A percentile compares a stretch with the other conserved stretches of the same genome.
These are phyloP conservation scores for Orbilia brochopaga DNA, from an alignment of 2,329 filamentous ascomycete genomes.

Conservation along the genomic window DNA sequence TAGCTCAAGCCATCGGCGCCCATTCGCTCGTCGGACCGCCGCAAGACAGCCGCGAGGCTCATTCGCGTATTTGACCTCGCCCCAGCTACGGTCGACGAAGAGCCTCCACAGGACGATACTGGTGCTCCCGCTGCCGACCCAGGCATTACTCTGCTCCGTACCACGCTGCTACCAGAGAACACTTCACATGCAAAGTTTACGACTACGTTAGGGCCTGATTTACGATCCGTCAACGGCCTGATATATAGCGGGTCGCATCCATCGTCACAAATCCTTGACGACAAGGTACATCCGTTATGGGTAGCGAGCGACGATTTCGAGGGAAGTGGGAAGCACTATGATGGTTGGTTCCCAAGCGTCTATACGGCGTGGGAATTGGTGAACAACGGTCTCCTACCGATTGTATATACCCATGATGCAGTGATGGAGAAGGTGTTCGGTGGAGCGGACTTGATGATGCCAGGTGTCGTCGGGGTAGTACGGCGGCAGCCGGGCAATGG, in stretches of 20 bases:
- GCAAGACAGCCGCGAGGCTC: conserved; percentile 71
- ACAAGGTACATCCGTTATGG: conserved; percentile 66
- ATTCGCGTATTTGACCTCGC: conserved; percentile 65
- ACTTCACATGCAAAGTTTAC: conserved; percentile 69
- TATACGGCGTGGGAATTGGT: conserved; percentile 71
- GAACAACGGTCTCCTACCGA: conserved; percentile 64
- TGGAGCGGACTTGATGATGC: conserved; percentile 73
- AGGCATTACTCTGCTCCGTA: conserved; percentile 58
- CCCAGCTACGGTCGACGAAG: conserved; percentile 9
- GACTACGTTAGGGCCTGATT: conserved; percentile 68
- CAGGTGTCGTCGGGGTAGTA: conserved; percentile 67
- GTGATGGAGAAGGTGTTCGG: conserved; percentile 69
- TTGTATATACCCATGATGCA: conserved; percentile 69
- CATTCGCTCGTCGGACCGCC: conserved; percentile 70
- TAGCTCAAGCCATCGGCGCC: conserved; percentile 72
- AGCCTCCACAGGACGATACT: conserved; percentile 44
- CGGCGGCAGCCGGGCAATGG: conserved; percentile 52
- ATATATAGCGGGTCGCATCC: conserved; percentile 69
- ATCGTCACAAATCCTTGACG: conserved; percentile 57
- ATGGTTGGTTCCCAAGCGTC: conserved; percentile 63
- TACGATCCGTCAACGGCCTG: conserved; percentile 68
- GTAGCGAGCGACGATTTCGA: conserved; percentile 64
- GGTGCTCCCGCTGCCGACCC: conserved; percentile 14
- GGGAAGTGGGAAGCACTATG: conserved; percentile 54
- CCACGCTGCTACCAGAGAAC: conserved; percentile 69